phyloP scores from a whole-genome alignment of 2,329 filamentous ascomycete genomes.

The Diaporthe batatas region DNA sequence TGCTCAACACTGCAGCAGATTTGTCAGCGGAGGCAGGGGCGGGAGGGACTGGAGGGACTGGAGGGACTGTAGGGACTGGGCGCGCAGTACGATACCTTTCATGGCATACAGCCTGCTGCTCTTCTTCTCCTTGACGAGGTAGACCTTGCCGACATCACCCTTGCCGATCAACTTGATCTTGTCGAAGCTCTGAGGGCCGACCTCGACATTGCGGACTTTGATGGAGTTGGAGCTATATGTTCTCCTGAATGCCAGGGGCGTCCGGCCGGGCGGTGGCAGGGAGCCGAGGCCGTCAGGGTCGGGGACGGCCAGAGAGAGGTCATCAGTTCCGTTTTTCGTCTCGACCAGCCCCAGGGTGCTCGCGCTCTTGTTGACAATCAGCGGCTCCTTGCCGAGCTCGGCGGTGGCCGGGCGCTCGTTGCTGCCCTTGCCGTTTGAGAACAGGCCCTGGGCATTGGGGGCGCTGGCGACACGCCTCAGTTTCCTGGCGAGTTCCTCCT shows the following conservation, averaged over 20 bases:
- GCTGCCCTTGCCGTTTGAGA: slow-evolving; percentile 71
- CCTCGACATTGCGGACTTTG: slow-evolving; percentile 97
- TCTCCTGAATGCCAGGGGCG: slow-evolving; percentile 83
- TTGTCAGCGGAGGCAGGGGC: slow-evolving; percentile 52
- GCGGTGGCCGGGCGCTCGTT: slow-evolving; percentile 84
- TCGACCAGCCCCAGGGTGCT: slow-evolving; percentile 62
- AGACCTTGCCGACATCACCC: slow-evolving; percentile 98
- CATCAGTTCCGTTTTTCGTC: slow-evolving; percentile 56
- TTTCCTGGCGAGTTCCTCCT: slow-evolving; percentile 94
- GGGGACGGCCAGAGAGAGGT: slow-evolving; percentile 56
- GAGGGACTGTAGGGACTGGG: neutral
- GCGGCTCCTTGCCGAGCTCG: slow-evolving; percentile 86
- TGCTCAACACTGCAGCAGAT: slow-evolving; percentile 82
- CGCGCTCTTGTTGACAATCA: slow-evolving; percentile 69
- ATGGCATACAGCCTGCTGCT: slow-evolving; percentile 95
- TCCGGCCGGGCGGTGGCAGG: slow-evolving; percentile 76
- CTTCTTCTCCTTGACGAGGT: slow-evolving; percentile 98
- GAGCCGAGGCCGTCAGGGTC: slow-evolving; percentile 68
- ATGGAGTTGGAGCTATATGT: slow-evolving; percentile 99
- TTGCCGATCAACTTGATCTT: slow-evolving; percentile 99
- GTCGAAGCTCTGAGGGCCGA: slow-evolving; percentile 95
- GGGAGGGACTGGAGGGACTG: neutral
- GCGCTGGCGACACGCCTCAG: slow-evolving; percentile 94
- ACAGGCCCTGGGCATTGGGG: slow-evolving; percentile 95
- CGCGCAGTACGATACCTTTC: slow-evolving; percentile 81